A percentile compares a stretch with the other conserved stretches of the same genome.
phyloP scores from a whole-genome alignment of 208 protist genomes.

The Leishmania arabica region DNA sequence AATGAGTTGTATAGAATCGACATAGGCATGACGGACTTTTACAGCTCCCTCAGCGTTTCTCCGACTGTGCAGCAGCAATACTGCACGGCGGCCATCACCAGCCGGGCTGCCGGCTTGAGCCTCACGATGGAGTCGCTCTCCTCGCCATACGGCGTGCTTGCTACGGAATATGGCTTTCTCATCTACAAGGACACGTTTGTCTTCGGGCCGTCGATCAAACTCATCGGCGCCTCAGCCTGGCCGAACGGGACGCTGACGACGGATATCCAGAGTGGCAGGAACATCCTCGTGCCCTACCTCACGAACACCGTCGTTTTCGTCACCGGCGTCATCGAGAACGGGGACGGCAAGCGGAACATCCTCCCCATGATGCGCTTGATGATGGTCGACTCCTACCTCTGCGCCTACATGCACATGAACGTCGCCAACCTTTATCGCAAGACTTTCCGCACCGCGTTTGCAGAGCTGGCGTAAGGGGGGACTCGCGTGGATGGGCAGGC shows the following conservation, averaged over 20 bases:
- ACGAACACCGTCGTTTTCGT: conserved; percentile 25
- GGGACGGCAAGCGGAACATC: conserved; percentile 7
- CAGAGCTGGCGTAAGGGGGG: not conserved
- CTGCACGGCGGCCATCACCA: conserved; percentile 21
- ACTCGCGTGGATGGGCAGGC: not conserved
- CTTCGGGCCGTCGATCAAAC: conserved; percentile 24
- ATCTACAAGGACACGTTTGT: conserved; percentile 28
- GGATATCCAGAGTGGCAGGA: conserved; percentile 12
- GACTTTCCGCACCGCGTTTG: conserved; percentile 5
- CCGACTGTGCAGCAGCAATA: conserved; percentile 25
- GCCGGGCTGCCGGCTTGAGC: conserved; percentile 15
- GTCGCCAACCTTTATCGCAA: conserved; percentile 1
- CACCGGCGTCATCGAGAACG: conserved; percentile 16
- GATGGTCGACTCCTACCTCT: conserved; percentile 22
- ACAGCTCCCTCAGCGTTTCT: conserved; percentile 13
- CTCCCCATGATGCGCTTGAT: conserved; percentile 27
- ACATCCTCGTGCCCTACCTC: conserved; percentile 21
- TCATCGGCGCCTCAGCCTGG: conserved; percentile 27
- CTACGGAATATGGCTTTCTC: conserved; percentile 12
- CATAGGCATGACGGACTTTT: conserved; percentile 20
- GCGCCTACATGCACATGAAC: conserved; percentile 22
- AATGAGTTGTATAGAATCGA: conserved; percentile 8
- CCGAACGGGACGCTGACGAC: conserved; percentile 21
- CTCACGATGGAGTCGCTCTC: conserved; percentile 26
- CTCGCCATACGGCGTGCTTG: conserved; percentile 21